Conservation (phyloP, 768 basidiomycete species). For the Termitomyces sp. region DNA sequence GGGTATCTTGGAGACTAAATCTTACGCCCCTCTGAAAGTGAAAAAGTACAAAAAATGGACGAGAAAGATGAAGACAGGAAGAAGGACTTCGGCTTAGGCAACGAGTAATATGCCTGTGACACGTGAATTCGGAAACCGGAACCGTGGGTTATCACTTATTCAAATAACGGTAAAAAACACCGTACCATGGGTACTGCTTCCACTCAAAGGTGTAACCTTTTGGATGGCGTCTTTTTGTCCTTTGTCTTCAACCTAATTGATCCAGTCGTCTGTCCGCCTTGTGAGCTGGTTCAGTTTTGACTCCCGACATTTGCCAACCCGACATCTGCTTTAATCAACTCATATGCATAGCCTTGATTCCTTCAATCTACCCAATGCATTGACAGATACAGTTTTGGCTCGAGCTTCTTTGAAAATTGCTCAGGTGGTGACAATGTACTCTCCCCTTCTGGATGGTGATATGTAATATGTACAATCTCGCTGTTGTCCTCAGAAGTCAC, state of each 20-base stretch:
- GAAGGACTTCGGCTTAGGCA: background rate
- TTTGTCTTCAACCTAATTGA: too few species aligned
- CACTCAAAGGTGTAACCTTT: too few species aligned
- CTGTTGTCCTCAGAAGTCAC: constrained; percentile 2
- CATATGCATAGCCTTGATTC: too few species aligned
- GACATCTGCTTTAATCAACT: too few species aligned
- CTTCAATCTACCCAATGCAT: too few species aligned
- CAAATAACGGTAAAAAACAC: background rate
- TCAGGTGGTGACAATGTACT: background rate
- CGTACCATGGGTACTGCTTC: too few species aligned
- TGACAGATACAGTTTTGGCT: background rate
- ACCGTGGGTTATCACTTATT: background rate
- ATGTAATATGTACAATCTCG: background rate
- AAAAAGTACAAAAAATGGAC: background rate
- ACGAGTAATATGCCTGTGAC: background rate
- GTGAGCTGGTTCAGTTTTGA: too few species aligned
- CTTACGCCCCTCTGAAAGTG: background rate
- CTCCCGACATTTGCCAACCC: too few species aligned
- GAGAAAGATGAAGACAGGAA: background rate
- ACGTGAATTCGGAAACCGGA: constrained; percentile 6
- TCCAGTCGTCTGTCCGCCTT: too few species aligned
- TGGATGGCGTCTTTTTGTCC: too few species aligned
- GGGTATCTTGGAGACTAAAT: constrained; percentile 2
- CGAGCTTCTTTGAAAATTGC: background rate
- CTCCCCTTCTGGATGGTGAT: background rate